phyloP scores from a whole-genome alignment of 2,329 filamentous ascomycete species.

The Gaeumannomyces sp. region DNA sequence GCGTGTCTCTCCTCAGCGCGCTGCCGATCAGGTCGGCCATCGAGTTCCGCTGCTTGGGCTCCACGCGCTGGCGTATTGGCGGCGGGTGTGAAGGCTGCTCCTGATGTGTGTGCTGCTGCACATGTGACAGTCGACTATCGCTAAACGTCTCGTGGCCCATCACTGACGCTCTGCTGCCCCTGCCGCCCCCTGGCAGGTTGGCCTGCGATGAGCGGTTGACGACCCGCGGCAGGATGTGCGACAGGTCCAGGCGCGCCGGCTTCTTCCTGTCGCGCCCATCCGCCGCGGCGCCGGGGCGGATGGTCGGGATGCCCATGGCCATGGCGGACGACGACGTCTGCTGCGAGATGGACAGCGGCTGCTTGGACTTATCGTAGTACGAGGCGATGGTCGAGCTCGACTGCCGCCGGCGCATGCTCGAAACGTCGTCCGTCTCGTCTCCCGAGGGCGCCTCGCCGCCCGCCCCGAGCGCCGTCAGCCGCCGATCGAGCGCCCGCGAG shows the following conservation, averaged over 20 bases:
- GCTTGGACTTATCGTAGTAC: conserved; percentile 51
- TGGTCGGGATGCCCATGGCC: conserved; percentile 47
- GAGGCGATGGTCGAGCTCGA: conserved; percentile 51
- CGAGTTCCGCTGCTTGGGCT: neutral
- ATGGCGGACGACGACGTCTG: conserved; percentile 54
- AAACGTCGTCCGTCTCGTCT: conserved; percentile 33
- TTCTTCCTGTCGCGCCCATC: conserved; percentile 41
- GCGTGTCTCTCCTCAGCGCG: conserved; percentile 8
- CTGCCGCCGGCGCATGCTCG: conserved; percentile 39
- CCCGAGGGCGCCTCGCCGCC: conserved; percentile 17
- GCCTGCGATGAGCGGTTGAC: conserved; percentile 7
- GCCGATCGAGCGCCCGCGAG: conserved; percentile 26
- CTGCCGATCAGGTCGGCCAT: neutral
- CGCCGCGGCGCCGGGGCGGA: conserved; percentile 33
- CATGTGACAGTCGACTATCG: too few relatives aligned
- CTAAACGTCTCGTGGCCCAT: too few relatives aligned
- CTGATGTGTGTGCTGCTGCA: too few relatives aligned
- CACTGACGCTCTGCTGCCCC: neutral
- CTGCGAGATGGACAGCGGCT: conserved; percentile 51
- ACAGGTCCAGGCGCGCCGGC: conserved; percentile 44
- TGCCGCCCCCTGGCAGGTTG: neutral
- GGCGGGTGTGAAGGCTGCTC: neutral
- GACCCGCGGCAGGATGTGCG: conserved; percentile 32
- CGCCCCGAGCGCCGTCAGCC: conserved; percentile 21
- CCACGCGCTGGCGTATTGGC: neutral